Evolutionary conservation across 2,329 filamentous ascomycete genomes (phyloP).

Genomic region (Ophiocordyceps camponoti-rufipedis): DNA sequence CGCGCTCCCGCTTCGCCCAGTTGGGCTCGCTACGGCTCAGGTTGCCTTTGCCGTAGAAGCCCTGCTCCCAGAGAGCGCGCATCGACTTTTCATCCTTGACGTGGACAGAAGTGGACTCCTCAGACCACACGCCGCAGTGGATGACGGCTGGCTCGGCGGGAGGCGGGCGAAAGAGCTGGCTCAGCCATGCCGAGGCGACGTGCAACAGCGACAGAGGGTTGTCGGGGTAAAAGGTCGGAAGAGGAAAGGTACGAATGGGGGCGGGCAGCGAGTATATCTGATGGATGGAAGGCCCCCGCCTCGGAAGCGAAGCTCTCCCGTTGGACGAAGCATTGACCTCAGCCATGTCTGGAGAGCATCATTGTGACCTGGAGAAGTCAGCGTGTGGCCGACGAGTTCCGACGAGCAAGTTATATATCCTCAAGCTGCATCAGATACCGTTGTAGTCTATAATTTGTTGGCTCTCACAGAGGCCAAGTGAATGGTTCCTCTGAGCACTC

Average conservation of each 20-base stretch:
- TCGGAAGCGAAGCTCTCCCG: slow-evolving; percentile 5
- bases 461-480: slow-evolving; percentile 43
- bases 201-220: slow-evolving; percentile 81
- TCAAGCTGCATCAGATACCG: slow-evolving; percentile 64
- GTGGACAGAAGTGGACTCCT: slow-evolving; percentile 65
- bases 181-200: slow-evolving; percentile 59
- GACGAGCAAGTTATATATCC: slow-evolving; percentile 3
- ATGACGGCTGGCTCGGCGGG: slow-evolving; percentile 43
- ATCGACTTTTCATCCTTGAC: slow-evolving; percentile 61
- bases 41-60: slow-evolving; percentile 90
- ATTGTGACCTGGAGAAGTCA: slow-evolving; percentile 18
- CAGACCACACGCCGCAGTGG: slow-evolving; percentile 65
- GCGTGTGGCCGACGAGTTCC: background rate
- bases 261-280: slow-evolving; percentile 68
- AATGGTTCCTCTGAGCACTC: slow-evolving; percentile 39
- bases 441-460: slow-evolving; percentile 72
- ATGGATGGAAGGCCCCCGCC: slow-evolving; percentile 30
- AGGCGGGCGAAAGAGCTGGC: slow-evolving; percentile 50
- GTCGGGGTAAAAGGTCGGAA: slow-evolving; percentile 77
- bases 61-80: slow-evolving; percentile 80
- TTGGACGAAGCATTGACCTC: slow-evolving; percentile 12
- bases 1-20: slow-evolving; percentile 74
- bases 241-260: slow-evolving; percentile 64
- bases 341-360: slow-evolving; percentile 24
- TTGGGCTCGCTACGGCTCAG: slow-evolving; percentile 88